Percentiles rank a stretch among this genome's conserved stretches.
Evolutionary conservation across 176 grass and related monocot species (phyloP).

Genomic region (Musa beccarii): DNA sequence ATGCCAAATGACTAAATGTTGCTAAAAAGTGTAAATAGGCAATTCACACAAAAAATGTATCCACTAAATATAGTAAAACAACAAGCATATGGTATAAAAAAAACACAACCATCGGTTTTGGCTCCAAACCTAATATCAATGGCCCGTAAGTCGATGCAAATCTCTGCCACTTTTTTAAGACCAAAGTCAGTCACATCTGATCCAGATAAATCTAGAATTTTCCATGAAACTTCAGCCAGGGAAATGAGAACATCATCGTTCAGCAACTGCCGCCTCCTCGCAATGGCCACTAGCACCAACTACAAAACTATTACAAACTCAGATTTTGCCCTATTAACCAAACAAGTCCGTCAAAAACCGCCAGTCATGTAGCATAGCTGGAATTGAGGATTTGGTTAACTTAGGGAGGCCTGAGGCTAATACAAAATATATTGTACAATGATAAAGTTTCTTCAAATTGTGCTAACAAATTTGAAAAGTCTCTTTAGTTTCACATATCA

Average conservation of each 20-base stretch:
- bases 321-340: not conserved
- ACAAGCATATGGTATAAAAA: not conserved
- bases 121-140: slow-evolving; percentile 75
- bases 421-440: too few species aligned
- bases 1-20: too few species aligned
- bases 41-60: not conserved
- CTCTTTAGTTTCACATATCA: not conserved
- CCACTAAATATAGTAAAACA: not conserved
- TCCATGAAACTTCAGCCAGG: slow-evolving; percentile 77
- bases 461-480: too few species aligned
- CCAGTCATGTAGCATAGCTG: not conserved
- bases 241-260: slow-evolving; percentile 62
- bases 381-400: not conserved
- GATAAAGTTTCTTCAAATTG: too few species aligned
- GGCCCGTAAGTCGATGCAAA: slow-evolving; percentile 62
- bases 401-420: too few species aligned
- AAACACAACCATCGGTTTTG: not conserved
- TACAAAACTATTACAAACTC: slow-evolving; percentile 33
- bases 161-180: slow-evolving; percentile 43
- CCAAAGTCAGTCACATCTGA: slow-evolving; percentile 74
- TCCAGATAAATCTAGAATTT: slow-evolving; percentile 76
- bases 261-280: slow-evolving; percentile 70
- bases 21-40: too few species aligned
- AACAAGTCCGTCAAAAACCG: not conserved
- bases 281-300: slow-evolving; percentile 76